Evolutionary conservation across 2,329 filamentous ascomycete species (phyloP), one percentile per base, ranked within the genome.

Genomic region (Cordyceps farinosa): DNA sequence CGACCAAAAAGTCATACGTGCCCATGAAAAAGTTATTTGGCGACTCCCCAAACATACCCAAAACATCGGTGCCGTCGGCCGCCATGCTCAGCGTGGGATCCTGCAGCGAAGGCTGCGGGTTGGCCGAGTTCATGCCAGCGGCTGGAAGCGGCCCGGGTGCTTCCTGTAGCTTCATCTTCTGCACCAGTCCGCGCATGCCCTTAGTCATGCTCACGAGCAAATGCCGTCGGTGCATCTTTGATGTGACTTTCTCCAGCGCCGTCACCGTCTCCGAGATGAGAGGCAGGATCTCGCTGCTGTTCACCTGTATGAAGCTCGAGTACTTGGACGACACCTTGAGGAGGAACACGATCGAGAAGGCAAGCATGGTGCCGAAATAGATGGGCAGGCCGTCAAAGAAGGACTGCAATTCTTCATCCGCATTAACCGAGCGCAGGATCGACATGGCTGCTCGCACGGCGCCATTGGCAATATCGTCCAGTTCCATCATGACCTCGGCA

Each of bases 311-410:
- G n/a, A 62, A 54, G 60, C 52, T 47, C 6, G 53, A 56, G 45
- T 56, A 56, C n/a, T 48, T 56, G 29, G 60, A 40, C 6, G 60
- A 62, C 10, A 62, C 60, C 7, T 62, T 62, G 52, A 62, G 52
- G 13, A 62, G 45, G 36, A 62, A 62, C 6, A 62, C 60, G 30
- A 55, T 45, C n/a, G 57, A 52, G 34, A 60, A 59, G 36, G 57
- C 56, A 29, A 64, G 45, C 51, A 61, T 60, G 56, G 57, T 55
- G 34, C 51, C 62, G 40, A 61, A 60, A 36, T 64, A 64, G 9
- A 64, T 54, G 27, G 62, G 51, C 40, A 64, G 51, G 22, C 62
- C 62, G 42, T 64, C 56, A 13, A 64, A 59, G 42, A 64, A 64
- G 27, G 62, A 54, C 40, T 59, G 62, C 15, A 64, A n/a, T 42